Percentiles rank a stretch among this genome's conserved stretches.
These are phyloP conservation scores for Musa acuminata DNA, from an alignment of 176 grass and related monocot genomes.

Conservation along the genomic window DNA sequence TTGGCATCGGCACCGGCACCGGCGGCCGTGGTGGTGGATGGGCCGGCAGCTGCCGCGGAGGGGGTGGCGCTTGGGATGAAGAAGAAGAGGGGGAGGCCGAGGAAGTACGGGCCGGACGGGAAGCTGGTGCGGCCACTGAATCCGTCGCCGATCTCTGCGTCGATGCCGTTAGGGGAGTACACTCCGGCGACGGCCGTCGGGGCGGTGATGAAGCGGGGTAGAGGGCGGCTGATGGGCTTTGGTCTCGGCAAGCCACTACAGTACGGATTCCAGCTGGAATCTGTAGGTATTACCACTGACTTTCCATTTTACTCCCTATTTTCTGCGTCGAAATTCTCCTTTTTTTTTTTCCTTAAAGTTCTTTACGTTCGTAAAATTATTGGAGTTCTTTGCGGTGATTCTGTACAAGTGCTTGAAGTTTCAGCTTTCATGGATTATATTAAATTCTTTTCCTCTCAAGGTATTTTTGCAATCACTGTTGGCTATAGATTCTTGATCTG, in stretches of 20 bases:
- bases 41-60: neutral
- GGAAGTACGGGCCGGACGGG: conserved; percentile 90
- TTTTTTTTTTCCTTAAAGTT: neutral
- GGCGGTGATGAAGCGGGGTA: conserved; percentile 81
- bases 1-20: neutral
- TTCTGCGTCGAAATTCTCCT: neutral
- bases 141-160: conserved; percentile 80
- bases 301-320: neutral
- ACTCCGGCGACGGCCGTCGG: conserved; percentile 79
- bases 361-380: neutral
- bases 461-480: neutral
- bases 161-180: conserved; percentile 60
- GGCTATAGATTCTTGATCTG: neutral
- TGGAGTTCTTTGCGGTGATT: neutral
- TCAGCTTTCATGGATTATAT: neutral
- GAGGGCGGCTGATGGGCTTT: conserved; percentile 54
- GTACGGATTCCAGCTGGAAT: conserved; percentile 39
- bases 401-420: neutral
- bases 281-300: conserved; percentile 22
- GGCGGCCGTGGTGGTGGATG: neutral
- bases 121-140: conserved; percentile 79
- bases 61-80: conserved; percentile 23
- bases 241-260: conserved; percentile 12
- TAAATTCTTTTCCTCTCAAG: neutral
- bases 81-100: conserved; percentile 88